Evolutionary conservation across 345 rosid species (phyloP).

Genomic region (Clausena lansium): DNA sequence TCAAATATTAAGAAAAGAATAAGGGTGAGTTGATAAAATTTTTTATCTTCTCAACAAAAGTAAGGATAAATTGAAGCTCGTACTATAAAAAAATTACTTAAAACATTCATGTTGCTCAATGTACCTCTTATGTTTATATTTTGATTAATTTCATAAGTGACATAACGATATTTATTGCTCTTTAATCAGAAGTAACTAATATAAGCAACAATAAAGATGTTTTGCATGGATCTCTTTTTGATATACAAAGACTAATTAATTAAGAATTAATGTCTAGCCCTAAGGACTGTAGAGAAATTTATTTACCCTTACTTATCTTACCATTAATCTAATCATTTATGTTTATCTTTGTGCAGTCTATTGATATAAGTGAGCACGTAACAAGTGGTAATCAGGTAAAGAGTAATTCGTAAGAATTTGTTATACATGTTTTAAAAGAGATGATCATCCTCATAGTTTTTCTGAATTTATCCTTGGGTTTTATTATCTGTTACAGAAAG

Average conservation of each 20-base stretch:
- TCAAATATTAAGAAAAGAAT: too few species aligned
- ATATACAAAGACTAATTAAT: neutral
- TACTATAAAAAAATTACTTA: too few species aligned
- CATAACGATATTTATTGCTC: too few species aligned
- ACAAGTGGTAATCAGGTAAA: constrained; percentile 82
- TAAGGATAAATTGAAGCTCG: too few species aligned
- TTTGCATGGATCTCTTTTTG: too few species aligned
- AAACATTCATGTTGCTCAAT: too few species aligned
- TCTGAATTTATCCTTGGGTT: neutral
- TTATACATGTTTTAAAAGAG: neutral
- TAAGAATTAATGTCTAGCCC: neutral
- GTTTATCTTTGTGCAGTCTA: constrained; percentile 50
- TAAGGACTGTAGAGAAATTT: neutral
- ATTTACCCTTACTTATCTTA: neutral
- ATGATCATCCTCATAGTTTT: neutral
- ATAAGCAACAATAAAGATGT: too few species aligned
- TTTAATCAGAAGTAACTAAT: too few species aligned
- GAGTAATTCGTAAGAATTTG: neutral
- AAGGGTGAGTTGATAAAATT: too few species aligned
- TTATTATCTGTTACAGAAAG: constrained; percentile 34
- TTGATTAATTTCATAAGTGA: too few species aligned
- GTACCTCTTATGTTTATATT: too few species aligned
- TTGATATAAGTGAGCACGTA: constrained; percentile 67
- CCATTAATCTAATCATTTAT: neutral
- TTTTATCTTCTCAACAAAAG: too few species aligned